These are phyloP conservation scores for Ampelocalamus luodianensis DNA, from an alignment of 176 grass and related monocot genomes.

Conservation along the genomic window DNA sequence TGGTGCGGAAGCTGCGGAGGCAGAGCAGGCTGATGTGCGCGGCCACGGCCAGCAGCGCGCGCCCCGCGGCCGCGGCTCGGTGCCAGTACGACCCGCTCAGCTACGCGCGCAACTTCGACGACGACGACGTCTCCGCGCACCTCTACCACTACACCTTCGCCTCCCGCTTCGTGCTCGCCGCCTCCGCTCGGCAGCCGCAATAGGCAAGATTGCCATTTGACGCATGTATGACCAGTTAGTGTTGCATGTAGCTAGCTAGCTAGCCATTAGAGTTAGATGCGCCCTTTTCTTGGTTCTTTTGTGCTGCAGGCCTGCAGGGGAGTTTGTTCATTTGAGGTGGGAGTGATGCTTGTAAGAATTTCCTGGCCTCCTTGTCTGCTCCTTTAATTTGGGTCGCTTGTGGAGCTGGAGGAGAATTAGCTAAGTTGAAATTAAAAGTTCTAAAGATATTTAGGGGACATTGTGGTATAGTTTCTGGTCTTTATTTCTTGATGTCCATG, in stretches of 20 bases:
- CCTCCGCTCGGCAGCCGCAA: slow-evolving; percentile 7
- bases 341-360: background rate
- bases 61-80: slow-evolving; percentile 31
- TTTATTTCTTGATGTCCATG: background rate
- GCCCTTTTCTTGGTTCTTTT: background rate
- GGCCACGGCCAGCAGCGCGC: slow-evolving; percentile 13
- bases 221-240: background rate
- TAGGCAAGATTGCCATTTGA: background rate
- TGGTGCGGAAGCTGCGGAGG: slow-evolving; percentile 74
- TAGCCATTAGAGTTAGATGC: slow-evolving; percentile 33
- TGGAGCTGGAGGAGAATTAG: slow-evolving; percentile 1
- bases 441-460: background rate
- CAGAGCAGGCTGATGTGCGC: slow-evolving; percentile 69
- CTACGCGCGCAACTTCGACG: slow-evolving; percentile 91
- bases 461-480: background rate
- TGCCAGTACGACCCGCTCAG: slow-evolving; percentile 87
- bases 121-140: slow-evolving; percentile 42
- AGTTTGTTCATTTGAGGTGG: slow-evolving; percentile 19
- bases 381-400: background rate
- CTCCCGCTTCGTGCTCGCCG: slow-evolving; percentile 62
- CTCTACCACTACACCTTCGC: slow-evolving; percentile 68
- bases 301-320: too few relatives aligned
- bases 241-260: slow-evolving; percentile 18
- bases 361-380: slow-evolving; percentile 11
- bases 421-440: background rate